Base-by-base conservation (phyloP, 1,284 basidiomycete genomes). In the Takashimella tepidaria region DNA sequence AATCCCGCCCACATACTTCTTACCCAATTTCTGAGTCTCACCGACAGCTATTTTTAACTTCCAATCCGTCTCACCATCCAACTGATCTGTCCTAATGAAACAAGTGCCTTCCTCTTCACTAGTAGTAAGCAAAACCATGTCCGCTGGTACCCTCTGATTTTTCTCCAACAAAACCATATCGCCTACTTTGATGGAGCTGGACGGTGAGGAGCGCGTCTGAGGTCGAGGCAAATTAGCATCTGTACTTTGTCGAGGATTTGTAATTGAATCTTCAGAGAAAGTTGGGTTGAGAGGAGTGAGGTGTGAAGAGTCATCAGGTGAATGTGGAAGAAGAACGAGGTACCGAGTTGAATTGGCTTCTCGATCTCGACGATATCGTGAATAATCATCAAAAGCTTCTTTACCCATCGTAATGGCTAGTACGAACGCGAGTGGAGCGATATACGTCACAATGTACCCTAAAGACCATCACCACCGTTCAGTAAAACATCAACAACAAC, bases 51-150 rank as follows among this genome's bases (percentile, higher is more conserved):
- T 86, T 10, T 90, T 84, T 48, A 98, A 79, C 74, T 99, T 99
- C 96, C 96, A 98, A 67, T 98, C 96, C 1, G 96, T 99, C 76
- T 99, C 96, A 44, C 96, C 96, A 64, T 99, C 96, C 10, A 99
- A 81, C 70, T 98, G 96, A 74, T 99, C 96, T 0, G 96, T 99
- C 4, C 95, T 82, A 50, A 99, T 89, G 74, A 98, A 99, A 72
- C 95, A 98, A 1, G 92, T 93, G 1, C 96, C 96, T 27, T 86
- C 73, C 26, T 75, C 73, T 52, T 76, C 93, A 2, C 85, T 88
- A 0, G 95, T 98, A 37, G 86, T 84, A 6, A 99, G 79, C 16
- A 99, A 79, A 1, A 98, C 83, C 73, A 98, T 82, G 67, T 99
- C 96, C 1, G 96, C 90, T 0, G 96, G 96, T 0, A 99, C 91